Evolutionary conservation across 306 rosid species (phyloP).

Genomic region (Inga laurina): DNA sequence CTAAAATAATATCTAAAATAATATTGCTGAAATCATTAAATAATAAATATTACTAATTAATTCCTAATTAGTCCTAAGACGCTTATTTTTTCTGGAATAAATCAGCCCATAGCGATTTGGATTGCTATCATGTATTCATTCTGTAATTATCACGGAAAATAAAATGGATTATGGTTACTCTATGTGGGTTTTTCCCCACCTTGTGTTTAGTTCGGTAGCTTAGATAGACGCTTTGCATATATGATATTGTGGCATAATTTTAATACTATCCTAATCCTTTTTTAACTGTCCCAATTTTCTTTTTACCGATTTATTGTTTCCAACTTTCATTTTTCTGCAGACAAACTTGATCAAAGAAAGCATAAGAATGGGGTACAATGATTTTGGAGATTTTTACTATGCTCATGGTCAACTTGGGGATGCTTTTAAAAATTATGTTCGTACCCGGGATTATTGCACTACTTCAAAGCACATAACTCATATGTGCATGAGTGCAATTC

Average conservation of each 20-base stretch:
- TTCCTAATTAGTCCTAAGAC: no score
- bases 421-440: slow-evolving; percentile 87
- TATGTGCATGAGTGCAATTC: slow-evolving; percentile 92
- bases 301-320: slow-evolving; percentile 13
- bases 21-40: no score
- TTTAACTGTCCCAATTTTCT: slow-evolving; percentile 6
- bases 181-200: background rate
- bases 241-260: background rate
- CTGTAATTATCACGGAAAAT: slow-evolving; percentile 6
- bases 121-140: background rate
- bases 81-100: no score
- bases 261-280: background rate
- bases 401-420: slow-evolving; percentile 90
- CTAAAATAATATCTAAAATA: no score
- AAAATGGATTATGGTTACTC: slow-evolving; percentile 16
- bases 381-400: slow-evolving; percentile 94
- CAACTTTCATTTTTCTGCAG: slow-evolving; percentile 51
- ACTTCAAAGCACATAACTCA: slow-evolving; percentile 92
- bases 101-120: no score
- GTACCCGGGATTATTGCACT: slow-evolving; percentile 98
- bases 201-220: slow-evolving; percentile 2
- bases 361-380: slow-evolving; percentile 98
- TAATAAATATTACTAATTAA: no score
- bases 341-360: slow-evolving; percentile 98
- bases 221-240: background rate